Evolutionary conservation across 78 protist genomes (phyloP), one percentile per base, ranked within the genome.

Genomic region (Dictyostelium discoideum): DNA sequence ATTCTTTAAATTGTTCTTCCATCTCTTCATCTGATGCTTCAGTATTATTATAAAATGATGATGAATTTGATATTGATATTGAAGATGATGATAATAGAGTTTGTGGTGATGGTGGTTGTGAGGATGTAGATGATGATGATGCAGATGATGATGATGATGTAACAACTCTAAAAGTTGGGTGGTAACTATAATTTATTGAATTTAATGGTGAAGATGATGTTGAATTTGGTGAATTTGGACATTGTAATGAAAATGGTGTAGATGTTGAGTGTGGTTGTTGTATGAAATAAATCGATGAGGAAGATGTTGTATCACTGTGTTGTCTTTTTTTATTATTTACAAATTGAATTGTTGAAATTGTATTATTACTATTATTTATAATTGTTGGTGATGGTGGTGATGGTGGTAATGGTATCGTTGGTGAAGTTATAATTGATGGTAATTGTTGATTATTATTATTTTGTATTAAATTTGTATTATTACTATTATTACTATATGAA

Each of bases 1-100:
- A 90, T n/a, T 90, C 94, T 57, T 85, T 84, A 14, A 82, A 24
- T 44, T 90, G 94, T 8, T 90, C 94, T 4, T 90, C 94, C 16
- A 63, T 20, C 18, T 90, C 94, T 69, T 90, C 94, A 20, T 82
- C 87, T 40, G 54, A 26, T 46, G 72, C 94, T 10, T 60, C 76
- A 32, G 5, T 32, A 29, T 14, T 57, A 24, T 11, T 48, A 48
- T 32, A 42, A 29, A 26, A 39, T 54, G 65, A 54, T 5, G 65
- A 54, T 54, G 65, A 54, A 11, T 7, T 50, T 16, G 65, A 54
- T 3, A 6, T 8, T 20, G 63, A 42, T 22, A 20, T 16, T 78
- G 57, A 22, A 8, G 57, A 78, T 13, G 32, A 18, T 78, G 84
- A 32, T 32, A 48, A 42, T 42, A 48, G 7, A 8, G 32, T 44